Evolutionary conservation across 805 yeast species (phyloP), one percentile per base, ranked within the genome.

Genomic region (Lachancea waltii): DNA sequence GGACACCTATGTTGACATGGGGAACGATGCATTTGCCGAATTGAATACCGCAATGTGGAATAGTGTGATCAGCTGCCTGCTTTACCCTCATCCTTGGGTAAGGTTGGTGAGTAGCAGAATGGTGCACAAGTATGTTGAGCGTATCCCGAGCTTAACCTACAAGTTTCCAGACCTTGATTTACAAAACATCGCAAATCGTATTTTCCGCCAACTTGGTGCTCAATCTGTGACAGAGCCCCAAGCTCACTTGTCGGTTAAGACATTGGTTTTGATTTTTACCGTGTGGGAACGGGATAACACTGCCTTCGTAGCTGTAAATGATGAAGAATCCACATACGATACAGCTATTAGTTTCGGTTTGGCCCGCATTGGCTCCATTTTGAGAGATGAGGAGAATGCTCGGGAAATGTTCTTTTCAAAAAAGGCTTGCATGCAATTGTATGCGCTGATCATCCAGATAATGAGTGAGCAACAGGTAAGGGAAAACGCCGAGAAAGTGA

Each of bases 31-130:
- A 4, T 65, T 65, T 33, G 38, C 43, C 3, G 26, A 35, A 1
- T 51, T 48, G 2, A 68, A 64, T 49, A 67, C 61, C 32, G 14
- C 18, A 0, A 49, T 72, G 7, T 83, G 90, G 87, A 48, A 56
- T 3, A 55, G 60, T 13, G 60, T 82, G 3, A 65, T 75, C 17
- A 71, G 69, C 3, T 61, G 77, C 20, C 67, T 87, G 38, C 64
- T 89, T 36, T 89, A 75, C 56, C 97, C 97, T 2, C 97, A 89
- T 60, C 70, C 92, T 1, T 89, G 97, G 97, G 82, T 89, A 5
- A 75, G 97, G 50, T 67, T 82, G 42, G 63, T 72, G 4, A 66
- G 94, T 1, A 63, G 80, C 5, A 67, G 89, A 37, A 63, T 85
- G 23, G 56, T 79, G 27, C 79, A 81, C 1, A 51, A 61, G 1